Evolutionary conservation across 2,329 filamentous ascomycete genomes (phyloP).

Genomic region (Celoporthe dispersa): DNA sequence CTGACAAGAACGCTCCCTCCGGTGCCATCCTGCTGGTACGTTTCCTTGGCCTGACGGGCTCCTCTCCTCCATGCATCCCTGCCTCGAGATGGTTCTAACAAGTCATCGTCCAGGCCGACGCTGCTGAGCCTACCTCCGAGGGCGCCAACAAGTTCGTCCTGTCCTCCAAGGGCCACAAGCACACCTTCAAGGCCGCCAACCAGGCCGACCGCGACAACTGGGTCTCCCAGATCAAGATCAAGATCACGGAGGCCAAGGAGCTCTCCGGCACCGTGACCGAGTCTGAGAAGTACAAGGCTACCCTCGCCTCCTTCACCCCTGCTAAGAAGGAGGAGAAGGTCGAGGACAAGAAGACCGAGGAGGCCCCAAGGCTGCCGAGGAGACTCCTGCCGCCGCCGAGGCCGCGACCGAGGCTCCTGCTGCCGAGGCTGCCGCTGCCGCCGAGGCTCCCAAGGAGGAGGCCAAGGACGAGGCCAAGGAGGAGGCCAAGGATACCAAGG

Average conservation of each 20-base stretch:
- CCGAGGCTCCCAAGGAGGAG: conserved; percentile 34
- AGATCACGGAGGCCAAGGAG: conserved; percentile 84
- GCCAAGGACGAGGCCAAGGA: conserved; percentile 41
- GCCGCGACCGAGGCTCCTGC: conserved; percentile 37
- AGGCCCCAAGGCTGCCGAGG: conserved; percentile 40
- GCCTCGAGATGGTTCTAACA: neutral
- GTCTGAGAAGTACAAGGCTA: conserved; percentile 87
- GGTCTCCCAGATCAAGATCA: conserved; percentile 81
- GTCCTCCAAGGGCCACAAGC: conserved; percentile 85
- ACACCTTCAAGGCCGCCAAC: conserved; percentile 83
- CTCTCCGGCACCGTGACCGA: conserved; percentile 73
- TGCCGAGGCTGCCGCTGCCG: conserved; percentile 41
- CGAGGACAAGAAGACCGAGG: conserved; percentile 42
- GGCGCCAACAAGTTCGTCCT: conserved; percentile 84
- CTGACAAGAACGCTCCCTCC: conserved; percentile 79
- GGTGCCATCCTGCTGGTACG: conserved; percentile 86
- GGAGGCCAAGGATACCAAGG: conserved; percentile 48
- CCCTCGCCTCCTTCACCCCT: conserved; percentile 71
- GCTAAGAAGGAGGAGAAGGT: conserved; percentile 52
- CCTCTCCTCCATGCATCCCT: neutral
- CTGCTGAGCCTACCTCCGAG: conserved; percentile 74
- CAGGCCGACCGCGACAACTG: conserved; percentile 87
- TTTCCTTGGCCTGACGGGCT: conserved; percentile 17
- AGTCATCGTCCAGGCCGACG: conserved; percentile 54
- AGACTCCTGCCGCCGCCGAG: conserved; percentile 38